Percentiles rank a stretch among this genome's conserved stretches.
Conservation (phyloP, 257 asterid species). For the Solanum paucissectum region DNA sequence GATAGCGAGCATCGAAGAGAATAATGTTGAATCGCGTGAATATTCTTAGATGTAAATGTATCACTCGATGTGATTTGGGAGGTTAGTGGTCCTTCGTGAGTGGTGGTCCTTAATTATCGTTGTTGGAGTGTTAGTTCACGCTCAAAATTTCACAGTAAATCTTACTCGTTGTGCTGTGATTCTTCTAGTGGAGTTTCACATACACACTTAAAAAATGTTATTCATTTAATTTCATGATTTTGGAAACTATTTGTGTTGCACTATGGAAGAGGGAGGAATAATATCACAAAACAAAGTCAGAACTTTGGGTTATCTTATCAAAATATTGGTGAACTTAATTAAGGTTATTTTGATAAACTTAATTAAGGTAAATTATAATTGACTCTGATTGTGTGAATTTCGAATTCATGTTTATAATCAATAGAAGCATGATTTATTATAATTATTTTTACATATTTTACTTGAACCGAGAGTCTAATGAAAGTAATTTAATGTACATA, state of each 20-base stretch:
- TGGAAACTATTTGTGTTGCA: background rate
- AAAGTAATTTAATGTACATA: no score
- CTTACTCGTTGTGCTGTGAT: background rate
- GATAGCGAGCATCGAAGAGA: background rate
- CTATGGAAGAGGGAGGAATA: background rate
- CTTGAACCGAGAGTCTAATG: accelerated
- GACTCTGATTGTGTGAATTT: background rate
- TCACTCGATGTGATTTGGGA: background rate
- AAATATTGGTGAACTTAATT: background rate
- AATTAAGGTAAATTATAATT: background rate
- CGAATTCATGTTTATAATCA: background rate
- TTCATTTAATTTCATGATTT: background rate
- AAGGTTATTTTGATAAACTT: background rate
- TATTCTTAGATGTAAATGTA: background rate
- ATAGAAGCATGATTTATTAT: background rate
- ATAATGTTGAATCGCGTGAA: background rate
- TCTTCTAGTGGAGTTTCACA: background rate
- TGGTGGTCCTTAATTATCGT: background rate
- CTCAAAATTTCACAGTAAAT: background rate
- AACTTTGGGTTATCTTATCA: background rate
- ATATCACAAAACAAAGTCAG: background rate
- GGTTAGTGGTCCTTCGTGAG: background rate
- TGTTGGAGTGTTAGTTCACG: background rate
- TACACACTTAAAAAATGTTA: background rate
- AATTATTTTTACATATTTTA: no score